A percentile compares a stretch with the other conserved stretches of the same genome.
phyloP scores from a whole-genome alignment of 257 asterid genomes.

The Avicennia marina region DNA sequence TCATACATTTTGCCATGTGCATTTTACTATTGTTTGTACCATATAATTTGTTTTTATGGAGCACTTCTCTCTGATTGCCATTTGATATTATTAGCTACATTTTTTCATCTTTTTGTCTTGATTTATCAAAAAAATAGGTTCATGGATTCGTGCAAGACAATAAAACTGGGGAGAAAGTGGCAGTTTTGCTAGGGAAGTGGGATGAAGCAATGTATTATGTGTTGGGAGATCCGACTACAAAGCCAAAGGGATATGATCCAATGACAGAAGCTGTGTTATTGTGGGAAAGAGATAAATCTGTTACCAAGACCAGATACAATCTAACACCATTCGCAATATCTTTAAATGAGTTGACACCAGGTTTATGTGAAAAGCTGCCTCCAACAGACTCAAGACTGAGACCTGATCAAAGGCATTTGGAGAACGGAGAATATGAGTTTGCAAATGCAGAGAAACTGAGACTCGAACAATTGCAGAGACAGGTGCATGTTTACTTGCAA shows the following conservation, averaged over 20 bases:
- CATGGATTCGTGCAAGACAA: constrained; percentile 99
- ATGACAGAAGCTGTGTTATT: constrained; percentile 87
- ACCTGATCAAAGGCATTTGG: constrained; percentile 95
- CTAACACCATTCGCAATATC: constrained; percentile 94
- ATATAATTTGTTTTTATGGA: not conserved
- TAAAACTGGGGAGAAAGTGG: constrained; percentile 90
- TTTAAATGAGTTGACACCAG: constrained; percentile 80
- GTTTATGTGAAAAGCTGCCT: constrained; percentile 68
- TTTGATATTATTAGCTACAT: no score
- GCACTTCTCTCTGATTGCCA: not conserved
- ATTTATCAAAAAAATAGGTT: constrained; percentile 40
- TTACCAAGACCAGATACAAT: constrained; percentile 82
- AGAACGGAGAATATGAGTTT: constrained; percentile 91
- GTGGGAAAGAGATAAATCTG: constrained; percentile 91
- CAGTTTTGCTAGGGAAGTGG: constrained; percentile 92
- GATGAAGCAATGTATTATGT: constrained; percentile 97
- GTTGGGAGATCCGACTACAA: constrained; percentile 85
- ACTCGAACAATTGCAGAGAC: constrained; percentile 98
- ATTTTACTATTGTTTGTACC: constrained; percentile 8
- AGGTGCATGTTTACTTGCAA: constrained; percentile 41
- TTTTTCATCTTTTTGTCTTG: no score
- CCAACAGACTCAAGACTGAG: constrained; percentile 94
- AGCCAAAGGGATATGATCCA: constrained; percentile 97
- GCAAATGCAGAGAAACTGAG: constrained; percentile 96
- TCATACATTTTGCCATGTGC: constrained; percentile 5